Conservation (phyloP, 192 early-diverging fungal genomes). For the Entomortierella beljakovae region DNA sequence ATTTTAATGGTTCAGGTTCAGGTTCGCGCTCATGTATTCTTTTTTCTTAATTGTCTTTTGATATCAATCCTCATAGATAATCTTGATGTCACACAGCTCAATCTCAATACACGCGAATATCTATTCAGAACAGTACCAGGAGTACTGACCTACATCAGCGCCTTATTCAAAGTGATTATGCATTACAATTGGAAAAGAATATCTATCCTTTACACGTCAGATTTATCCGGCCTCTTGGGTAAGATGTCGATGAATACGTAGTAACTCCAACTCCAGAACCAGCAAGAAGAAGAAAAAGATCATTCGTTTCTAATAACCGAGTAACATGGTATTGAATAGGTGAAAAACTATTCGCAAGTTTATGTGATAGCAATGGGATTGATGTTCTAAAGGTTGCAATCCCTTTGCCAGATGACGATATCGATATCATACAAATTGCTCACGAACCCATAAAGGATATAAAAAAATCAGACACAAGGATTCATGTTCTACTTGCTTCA, state of each 20-base stretch:
- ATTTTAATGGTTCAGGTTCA: no score
- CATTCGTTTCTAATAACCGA: neutral
- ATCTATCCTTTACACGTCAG: conserved; percentile 26
- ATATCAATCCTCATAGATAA: conserved; percentile 15
- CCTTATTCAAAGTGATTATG: conserved; percentile 2
- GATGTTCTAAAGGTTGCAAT: conserved; percentile 9
- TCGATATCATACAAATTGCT: neutral
- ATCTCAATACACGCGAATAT: conserved; percentile 12
- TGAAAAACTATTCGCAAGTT: conserved; percentile 23
- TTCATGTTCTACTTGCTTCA: conserved; percentile 28
- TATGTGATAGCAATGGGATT: neutral
- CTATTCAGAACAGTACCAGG: conserved; percentile 29
- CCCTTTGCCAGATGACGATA: conserved; percentile 5
- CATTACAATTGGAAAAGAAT: conserved; percentile 30
- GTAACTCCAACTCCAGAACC: no score
- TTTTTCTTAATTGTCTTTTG: neutral
- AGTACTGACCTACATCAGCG: conserved; percentile 1
- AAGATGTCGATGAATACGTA: no score
- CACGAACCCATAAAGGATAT: neutral
- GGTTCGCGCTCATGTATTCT: no score
- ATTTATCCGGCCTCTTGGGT: conserved; percentile 29
- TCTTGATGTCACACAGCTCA: conserved; percentile 9
- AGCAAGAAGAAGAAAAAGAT: no score
- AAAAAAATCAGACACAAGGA: conserved; percentile 21
- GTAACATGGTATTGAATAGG: no score